Evolutionary conservation across 169 alveolate genomes (phyloP).

Genomic region (Cryptosporidium tyzzeri): DNA sequence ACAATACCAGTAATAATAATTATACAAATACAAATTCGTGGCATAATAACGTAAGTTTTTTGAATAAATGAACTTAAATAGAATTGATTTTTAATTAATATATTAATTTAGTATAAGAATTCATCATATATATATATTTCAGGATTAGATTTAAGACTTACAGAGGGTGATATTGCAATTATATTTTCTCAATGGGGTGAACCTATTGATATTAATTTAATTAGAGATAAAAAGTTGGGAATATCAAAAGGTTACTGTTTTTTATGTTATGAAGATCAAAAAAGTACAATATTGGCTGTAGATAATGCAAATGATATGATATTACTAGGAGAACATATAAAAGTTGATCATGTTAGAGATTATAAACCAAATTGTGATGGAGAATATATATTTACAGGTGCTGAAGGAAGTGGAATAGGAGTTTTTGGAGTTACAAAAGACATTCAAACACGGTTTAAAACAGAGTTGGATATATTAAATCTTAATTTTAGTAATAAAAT

Average conservation of each 20-base stretch:
- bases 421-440: slow-evolving; percentile 60
- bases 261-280: slow-evolving; percentile 96
- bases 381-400: slow-evolving; percentile 14
- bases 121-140: slow-evolving; percentile 87
- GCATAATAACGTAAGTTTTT: slow-evolving; percentile 47
- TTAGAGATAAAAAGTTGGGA: slow-evolving; percentile 96
- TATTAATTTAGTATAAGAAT: slow-evolving; percentile 78
- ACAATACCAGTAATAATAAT: neutral
- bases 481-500: neutral
- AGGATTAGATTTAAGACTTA: slow-evolving; percentile 93
- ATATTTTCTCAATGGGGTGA: slow-evolving; percentile 98
- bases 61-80: neutral
- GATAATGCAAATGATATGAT: slow-evolving; percentile 96
- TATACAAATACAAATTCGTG: neutral
- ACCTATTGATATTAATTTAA: slow-evolving; percentile 95
- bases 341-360: slow-evolving; percentile 96
- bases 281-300: slow-evolving; percentile 98
- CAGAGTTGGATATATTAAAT: slow-evolving; percentile 27
- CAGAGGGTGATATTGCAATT: slow-evolving; percentile 97
- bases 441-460: slow-evolving; percentile 7
- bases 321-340: slow-evolving; percentile 89
- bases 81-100: neutral
- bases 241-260: slow-evolving; percentile 95
- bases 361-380: slow-evolving; percentile 82
- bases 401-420: slow-evolving; percentile 70